phyloP scores from a whole-genome alignment of 2,329 filamentous ascomycete genomes.

The Aurifilum marmelostoma region DNA sequence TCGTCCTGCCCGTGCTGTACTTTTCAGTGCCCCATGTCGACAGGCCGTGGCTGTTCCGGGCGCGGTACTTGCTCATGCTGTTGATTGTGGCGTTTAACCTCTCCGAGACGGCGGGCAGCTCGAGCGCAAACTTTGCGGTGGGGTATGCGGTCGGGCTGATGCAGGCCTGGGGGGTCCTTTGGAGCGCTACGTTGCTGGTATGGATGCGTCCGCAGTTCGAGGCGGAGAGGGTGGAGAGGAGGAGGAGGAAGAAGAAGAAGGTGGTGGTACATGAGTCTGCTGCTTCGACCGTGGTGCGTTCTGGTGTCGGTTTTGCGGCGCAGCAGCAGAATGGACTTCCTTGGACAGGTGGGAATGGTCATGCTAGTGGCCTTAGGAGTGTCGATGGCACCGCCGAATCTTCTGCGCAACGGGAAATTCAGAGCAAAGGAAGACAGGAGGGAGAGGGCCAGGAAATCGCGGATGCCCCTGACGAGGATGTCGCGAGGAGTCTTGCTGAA shows the following conservation, averaged over 20 bases:
- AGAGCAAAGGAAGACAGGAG: slow-evolving; percentile 1
- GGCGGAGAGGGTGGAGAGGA: slow-evolving; percentile 52
- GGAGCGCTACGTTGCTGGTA: slow-evolving; percentile 53
- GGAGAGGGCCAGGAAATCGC: not conserved
- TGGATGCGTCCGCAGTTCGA: slow-evolving; percentile 61
- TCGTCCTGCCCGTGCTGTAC: slow-evolving; percentile 57
- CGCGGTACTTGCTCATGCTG: slow-evolving; percentile 54
- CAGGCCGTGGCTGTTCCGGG: slow-evolving; percentile 53
- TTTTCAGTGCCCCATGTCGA: slow-evolving; percentile 58
- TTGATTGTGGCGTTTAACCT: slow-evolving; percentile 48
- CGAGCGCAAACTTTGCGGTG: slow-evolving; percentile 55
- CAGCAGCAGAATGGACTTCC: not conserved
- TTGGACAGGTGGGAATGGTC: not conserved
- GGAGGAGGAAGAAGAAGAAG: slow-evolving; percentile 32
- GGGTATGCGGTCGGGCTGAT: slow-evolving; percentile 56
- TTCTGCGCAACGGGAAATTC: too few species aligned
- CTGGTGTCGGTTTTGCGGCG: not conserved
- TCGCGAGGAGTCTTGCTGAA: slow-evolving; percentile 35
- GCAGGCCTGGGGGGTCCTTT: slow-evolving; percentile 55
- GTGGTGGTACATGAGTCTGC: not conserved
- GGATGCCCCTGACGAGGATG: slow-evolving; percentile 34
- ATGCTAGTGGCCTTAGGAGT: not conserved
- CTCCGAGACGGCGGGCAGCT: slow-evolving; percentile 45
- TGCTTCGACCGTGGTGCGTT: not conserved
- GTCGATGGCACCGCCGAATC: slow-evolving; percentile 3